A percentile compares a stretch with the other conserved stretches of the same genome.
Evolutionary conservation across 2,329 filamentous ascomycete genomes (phyloP).

Genomic region (Penicillium sp.): DNA sequence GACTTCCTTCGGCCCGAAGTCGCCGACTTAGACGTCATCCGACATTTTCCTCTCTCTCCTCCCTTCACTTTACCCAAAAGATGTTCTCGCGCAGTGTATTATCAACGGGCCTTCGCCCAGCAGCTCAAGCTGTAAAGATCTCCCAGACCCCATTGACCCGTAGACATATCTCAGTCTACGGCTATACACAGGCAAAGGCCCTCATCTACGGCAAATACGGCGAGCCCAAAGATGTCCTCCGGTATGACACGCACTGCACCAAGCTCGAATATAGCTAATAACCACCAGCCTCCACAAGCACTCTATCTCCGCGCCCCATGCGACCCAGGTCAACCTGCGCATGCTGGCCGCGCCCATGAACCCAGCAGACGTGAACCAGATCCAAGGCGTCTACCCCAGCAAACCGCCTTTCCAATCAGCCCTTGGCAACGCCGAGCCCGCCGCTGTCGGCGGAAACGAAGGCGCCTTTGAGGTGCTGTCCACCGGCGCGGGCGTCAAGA

Average conservation of each 20-base stretch:
- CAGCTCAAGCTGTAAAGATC: slow-evolving; percentile 11
- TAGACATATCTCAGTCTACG: slow-evolving; percentile 49
- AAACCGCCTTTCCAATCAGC: slow-evolving; percentile 75
- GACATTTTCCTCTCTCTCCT: slow-evolving; percentile 1
- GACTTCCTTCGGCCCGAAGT: slow-evolving; percentile 19
- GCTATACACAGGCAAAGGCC: slow-evolving; percentile 53
- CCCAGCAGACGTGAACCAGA: slow-evolving; percentile 95
- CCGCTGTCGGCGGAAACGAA: slow-evolving; percentile 71
- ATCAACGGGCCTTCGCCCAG: slow-evolving; percentile 16
- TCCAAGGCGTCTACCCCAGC: slow-evolving; percentile 92
- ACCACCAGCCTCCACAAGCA: slow-evolving; percentile 47
- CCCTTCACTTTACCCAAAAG: slow-evolving; percentile 6
- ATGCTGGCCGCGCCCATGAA: slow-evolving; percentile 92
- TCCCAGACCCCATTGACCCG: slow-evolving; percentile 22
- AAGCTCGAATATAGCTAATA: neutral
- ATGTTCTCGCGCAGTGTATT: slow-evolving; percentile 33
- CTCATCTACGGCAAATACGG: slow-evolving; percentile 52
- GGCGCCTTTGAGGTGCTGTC: slow-evolving; percentile 88
- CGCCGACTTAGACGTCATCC: slow-evolving; percentile 18
- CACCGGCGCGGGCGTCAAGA: slow-evolving; percentile 62
- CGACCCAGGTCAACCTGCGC: slow-evolving; percentile 73
- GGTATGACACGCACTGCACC: slow-evolving; percentile 28
- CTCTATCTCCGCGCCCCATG: slow-evolving; percentile 53
- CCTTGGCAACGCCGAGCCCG: slow-evolving; percentile 74
- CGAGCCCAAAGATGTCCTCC: slow-evolving; percentile 51